A percentile compares a stretch with the other conserved stretches of the same genome.
Evolutionary conservation across 768 basidiomycete genomes (phyloP).

Genomic region (Lanmaoa pseudosensibilis): DNA sequence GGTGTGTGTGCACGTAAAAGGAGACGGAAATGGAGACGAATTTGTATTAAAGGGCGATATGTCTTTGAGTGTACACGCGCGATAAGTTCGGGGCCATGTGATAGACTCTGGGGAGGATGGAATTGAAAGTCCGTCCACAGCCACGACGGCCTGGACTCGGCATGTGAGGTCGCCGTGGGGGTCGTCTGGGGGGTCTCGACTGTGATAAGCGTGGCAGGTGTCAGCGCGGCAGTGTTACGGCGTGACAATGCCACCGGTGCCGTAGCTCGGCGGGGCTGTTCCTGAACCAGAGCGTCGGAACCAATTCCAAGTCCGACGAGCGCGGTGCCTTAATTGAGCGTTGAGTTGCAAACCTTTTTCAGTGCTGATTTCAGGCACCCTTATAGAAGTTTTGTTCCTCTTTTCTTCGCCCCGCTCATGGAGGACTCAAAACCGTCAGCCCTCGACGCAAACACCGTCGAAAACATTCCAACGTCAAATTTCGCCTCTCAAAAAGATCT

Average conservation of each 20-base stretch:
- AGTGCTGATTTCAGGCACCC: constrained; percentile 37
- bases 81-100: constrained; percentile 10
- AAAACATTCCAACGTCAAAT: constrained; percentile 6
- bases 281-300: constrained; percentile 30
- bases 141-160: constrained; percentile 8
- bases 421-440: constrained; percentile 36
- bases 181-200: constrained; percentile 23
- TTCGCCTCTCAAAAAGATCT: constrained; percentile 3
- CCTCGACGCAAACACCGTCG: constrained; percentile 24
- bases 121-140: too few species aligned
- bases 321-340: constrained; percentile 39
- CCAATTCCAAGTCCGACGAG: constrained; percentile 32
- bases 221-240: constrained; percentile 21
- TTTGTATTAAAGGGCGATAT: neutral
- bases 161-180: constrained; percentile 12
- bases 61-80: neutral
- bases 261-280: constrained; percentile 37
- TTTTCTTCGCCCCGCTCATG: constrained; percentile 32
- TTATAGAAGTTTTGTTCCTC: constrained; percentile 36
- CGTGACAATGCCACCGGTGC: constrained; percentile 32
- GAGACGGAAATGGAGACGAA: neutral
- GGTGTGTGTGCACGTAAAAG: neutral
- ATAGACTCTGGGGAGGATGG: neutral
- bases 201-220: constrained; percentile 17
- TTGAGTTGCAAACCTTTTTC: constrained; percentile 29